phyloP scores from a whole-genome alignment of 2,329 filamentous ascomycete species.

The Aspergillus viridinutans region DNA sequence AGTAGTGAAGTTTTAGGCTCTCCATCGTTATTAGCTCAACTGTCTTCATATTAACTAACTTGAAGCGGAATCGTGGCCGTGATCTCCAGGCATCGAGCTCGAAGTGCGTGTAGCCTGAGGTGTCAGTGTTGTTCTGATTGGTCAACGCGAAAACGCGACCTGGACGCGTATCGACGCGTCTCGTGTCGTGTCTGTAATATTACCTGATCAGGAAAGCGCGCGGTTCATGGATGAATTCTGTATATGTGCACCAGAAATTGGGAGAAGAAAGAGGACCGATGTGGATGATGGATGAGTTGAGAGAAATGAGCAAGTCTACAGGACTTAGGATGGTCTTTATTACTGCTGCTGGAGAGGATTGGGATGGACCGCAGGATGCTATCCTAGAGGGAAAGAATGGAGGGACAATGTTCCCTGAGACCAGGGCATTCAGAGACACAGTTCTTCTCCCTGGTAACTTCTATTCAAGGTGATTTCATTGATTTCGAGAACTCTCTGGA shows the following conservation, averaged over 20 bases:
- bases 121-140: conserved; percentile 24
- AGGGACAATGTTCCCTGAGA: not conserved
- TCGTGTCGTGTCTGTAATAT: conserved; percentile 5
- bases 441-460: not conserved
- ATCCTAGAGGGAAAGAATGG: conserved; percentile 5
- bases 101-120: not conserved
- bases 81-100: not conserved
- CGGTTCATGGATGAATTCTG: not conserved
- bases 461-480: not conserved
- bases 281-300: not conserved
- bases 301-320: not conserved
- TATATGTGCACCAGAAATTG: not conserved
- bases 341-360: conserved; percentile 1
- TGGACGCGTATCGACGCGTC: conserved; percentile 6
- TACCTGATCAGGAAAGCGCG: conserved; percentile 6
- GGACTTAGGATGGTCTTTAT: conserved; percentile 1
- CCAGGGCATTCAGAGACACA: not conserved
- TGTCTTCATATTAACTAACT: too few relatives aligned
- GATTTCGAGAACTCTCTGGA: not conserved
- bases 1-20: not conserved
- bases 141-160: conserved; percentile 1
- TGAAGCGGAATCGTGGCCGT: not conserved
- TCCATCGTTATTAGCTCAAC: not conserved
- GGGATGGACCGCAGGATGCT: not conserved
- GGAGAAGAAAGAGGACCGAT: not conserved